Percentiles rank a stretch among this genome's conserved stretches.
Evolutionary conservation across 345 rosid genomes (phyloP).

Genomic region (Moricandia moricandioides): DNA sequence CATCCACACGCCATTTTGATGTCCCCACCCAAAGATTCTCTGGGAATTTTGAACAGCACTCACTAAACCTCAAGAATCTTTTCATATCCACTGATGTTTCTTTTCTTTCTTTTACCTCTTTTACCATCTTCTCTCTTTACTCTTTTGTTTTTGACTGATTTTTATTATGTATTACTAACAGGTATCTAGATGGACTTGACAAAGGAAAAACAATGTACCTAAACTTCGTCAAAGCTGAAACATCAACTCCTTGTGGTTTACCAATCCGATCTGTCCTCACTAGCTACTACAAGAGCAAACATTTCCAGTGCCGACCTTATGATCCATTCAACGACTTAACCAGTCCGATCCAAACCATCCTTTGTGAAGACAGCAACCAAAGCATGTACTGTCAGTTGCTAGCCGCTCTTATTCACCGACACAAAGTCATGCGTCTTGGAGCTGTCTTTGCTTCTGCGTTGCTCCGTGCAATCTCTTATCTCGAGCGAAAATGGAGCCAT

Average conservation of each 20-base stretch:
- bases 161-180: slow-evolving; percentile 38
- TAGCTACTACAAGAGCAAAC: slow-evolving; percentile 83
- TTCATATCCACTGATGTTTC: not conserved
- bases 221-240: slow-evolving; percentile 74
- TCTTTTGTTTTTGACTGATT: slow-evolving; percentile 11
- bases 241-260: slow-evolving; percentile 67
- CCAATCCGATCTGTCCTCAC: slow-evolving; percentile 86
- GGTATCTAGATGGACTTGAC: slow-evolving; percentile 80
- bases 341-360: slow-evolving; percentile 79
- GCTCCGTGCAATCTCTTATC: slow-evolving; percentile 72
- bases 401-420: slow-evolving; percentile 69
- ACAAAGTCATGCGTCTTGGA: slow-evolving; percentile 72
- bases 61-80: slow-evolving; percentile 32
- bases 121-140: slow-evolving; percentile 14
- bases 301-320: slow-evolving; percentile 69
- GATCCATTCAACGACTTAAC: slow-evolving; percentile 74
- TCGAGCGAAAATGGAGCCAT: slow-evolving; percentile 69
- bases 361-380: slow-evolving; percentile 85
- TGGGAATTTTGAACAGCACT: slow-evolving; percentile 23
- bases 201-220: slow-evolving; percentile 91
- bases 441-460: slow-evolving; percentile 93
- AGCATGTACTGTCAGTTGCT: slow-evolving; percentile 93
- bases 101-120: not conserved
- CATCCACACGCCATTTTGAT: slow-evolving; percentile 32
- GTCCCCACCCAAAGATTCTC: slow-evolving; percentile 35